A percentile compares a stretch with the other conserved stretches of the same genome.
These are phyloP conservation scores for Vigna radiata DNA, from an alignment of 306 rosid species.

Conservation along the genomic window DNA sequence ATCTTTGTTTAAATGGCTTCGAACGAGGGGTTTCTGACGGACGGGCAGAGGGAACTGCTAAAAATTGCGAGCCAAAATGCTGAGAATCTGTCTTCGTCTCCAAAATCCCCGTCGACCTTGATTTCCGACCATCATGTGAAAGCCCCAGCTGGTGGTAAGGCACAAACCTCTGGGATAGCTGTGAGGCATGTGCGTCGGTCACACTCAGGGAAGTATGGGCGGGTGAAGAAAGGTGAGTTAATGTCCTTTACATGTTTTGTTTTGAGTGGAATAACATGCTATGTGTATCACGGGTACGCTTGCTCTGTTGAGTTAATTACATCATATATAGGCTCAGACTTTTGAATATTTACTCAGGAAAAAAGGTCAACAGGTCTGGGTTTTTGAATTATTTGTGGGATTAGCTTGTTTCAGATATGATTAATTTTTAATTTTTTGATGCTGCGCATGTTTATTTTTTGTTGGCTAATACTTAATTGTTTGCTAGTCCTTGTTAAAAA, in stretches of 20 bases:
- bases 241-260: not conserved
- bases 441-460: not conserved
- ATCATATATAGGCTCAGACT: not conserved
- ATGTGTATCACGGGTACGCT: not conserved
- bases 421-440: not conserved
- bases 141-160: slow-evolving; percentile 83
- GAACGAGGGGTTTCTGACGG: slow-evolving; percentile 86
- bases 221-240: slow-evolving; percentile 89
- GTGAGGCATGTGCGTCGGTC: slow-evolving; percentile 86
- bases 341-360: not conserved
- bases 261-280: slow-evolving; percentile 17
- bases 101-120: slow-evolving; percentile 82
- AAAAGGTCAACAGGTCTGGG: not conserved
- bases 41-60: slow-evolving; percentile 82
- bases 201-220: slow-evolving; percentile 82
- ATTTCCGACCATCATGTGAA: slow-evolving; percentile 78
- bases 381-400: not conserved
- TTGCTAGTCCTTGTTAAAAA: not conserved
- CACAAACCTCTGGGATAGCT: slow-evolving; percentile 71
- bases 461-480: not conserved
- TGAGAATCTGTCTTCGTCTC: slow-evolving; percentile 82
- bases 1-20: slow-evolving; percentile 69
- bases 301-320: not conserved
- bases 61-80: slow-evolving; percentile 80
- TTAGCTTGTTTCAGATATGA: not conserved